Evolutionary conservation across 2,329 filamentous ascomycete genomes (phyloP).

Genomic region (Aspergillus sergii): DNA sequence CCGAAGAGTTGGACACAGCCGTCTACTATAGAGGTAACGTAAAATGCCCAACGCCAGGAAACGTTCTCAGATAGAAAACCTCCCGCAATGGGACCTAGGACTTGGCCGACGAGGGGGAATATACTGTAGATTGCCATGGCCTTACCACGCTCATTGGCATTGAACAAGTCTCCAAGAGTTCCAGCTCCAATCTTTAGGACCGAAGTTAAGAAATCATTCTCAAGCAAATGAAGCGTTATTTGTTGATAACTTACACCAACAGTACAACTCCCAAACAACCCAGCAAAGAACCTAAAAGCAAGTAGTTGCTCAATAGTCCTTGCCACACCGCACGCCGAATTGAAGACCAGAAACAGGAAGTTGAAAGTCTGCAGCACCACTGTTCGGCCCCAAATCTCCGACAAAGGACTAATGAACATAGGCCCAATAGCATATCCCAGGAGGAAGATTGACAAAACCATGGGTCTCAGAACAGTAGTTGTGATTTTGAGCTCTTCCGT

Average conservation of each 20-base stretch:
- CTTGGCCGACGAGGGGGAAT: neutral
- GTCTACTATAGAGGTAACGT: constrained; percentile 61
- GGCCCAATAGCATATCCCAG: neutral
- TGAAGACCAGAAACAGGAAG: constrained; percentile 1
- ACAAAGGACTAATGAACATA: neutral
- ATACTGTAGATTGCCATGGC: constrained; percentile 2
- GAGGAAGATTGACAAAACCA: neutral
- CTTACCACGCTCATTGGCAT: neutral
- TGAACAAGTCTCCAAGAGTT: neutral
- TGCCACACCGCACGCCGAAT: neutral
- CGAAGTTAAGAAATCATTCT: neutral
- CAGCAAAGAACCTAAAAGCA: neutral
- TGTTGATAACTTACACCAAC: neutral
- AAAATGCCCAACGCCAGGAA: constrained; percentile 38
- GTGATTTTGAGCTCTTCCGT: neutral
- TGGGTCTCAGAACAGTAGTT: neutral
- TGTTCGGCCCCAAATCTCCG: neutral
- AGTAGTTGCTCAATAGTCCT: neutral
- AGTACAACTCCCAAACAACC: neutral
- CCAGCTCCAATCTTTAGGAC: neutral
- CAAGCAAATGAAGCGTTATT: neutral
- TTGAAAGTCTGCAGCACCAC: neutral
- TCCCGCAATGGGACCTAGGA: constrained; percentile 61
- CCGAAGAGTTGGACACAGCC: constrained; percentile 61
- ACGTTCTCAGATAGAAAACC: constrained; percentile 59